phyloP scores from a whole-genome alignment of 2,329 filamentous ascomycete species.

The Colletotrichum limetticola region DNA sequence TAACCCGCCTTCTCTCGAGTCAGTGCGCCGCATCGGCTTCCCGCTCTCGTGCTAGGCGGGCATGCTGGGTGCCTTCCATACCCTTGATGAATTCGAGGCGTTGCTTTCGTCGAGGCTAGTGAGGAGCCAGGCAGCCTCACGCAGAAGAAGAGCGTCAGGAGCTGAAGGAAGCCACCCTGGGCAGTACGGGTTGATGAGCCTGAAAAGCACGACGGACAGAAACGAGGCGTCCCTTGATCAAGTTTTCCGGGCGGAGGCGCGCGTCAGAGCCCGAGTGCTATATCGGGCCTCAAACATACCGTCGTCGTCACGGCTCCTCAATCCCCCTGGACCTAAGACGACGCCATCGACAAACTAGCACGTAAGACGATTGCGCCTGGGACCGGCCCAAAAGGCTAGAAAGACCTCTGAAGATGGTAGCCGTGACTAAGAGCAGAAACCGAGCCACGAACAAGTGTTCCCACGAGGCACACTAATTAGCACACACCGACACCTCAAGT shows the following conservation, averaged over 20 bases:
- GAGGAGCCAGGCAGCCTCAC: neutral
- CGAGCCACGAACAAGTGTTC: neutral
- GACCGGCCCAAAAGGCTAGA: neutral
- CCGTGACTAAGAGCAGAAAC: neutral
- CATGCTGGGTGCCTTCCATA: neutral
- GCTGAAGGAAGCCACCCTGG: neutral
- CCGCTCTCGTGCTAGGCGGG: neutral
- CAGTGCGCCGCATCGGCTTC: neutral
- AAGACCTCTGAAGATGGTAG: neutral
- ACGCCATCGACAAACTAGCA: neutral
- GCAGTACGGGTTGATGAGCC: neutral
- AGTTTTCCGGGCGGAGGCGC: neutral
- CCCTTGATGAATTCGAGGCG: neutral
- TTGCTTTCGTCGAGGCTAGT: neutral
- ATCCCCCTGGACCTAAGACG: neutral
- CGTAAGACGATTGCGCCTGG: neutral
- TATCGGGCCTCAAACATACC: conserved; percentile 1
- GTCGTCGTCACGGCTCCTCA: neutral
- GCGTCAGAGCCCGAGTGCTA: neutral
- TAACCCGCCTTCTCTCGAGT: neutral
- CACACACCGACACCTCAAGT: neutral
- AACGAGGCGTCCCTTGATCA: neutral
- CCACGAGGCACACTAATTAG: neutral
- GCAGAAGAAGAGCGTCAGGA: neutral
- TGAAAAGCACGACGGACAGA: neutral